Conservation (phyloP, 768 basidiomycete genomes). For the Trichaptum fuscoviolaceum region DNA sequence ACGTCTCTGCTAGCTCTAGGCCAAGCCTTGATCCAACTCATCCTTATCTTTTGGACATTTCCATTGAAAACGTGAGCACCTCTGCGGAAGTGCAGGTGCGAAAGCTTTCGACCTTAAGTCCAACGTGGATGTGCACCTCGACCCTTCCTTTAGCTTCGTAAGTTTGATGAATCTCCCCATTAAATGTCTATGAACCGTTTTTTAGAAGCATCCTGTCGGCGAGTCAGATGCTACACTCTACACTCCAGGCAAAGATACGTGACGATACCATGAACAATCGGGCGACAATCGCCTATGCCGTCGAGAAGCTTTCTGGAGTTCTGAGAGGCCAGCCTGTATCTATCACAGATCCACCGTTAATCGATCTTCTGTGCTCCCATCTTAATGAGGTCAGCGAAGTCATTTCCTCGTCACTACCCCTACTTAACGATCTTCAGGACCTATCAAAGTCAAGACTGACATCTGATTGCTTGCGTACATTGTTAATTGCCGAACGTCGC, state of each 20-base stretch:
- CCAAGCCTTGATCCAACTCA: slow-evolving; percentile 11
- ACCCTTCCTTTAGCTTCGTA: slow-evolving; percentile 36
- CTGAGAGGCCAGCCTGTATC: slow-evolving; percentile 13
- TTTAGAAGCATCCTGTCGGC: slow-evolving; percentile 40
- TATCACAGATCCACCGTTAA: slow-evolving; percentile 41
- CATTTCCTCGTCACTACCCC: not conserved
- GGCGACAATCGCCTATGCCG: slow-evolving; percentile 20
- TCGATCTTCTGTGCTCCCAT: slow-evolving; percentile 49
- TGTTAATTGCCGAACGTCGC: slow-evolving; percentile 49
- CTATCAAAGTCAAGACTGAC: not conserved
- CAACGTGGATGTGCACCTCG: slow-evolving; percentile 55
- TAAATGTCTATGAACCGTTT: slow-evolving; percentile 6
- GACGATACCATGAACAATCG: slow-evolving; percentile 35
- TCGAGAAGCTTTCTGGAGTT: slow-evolving; percentile 12
- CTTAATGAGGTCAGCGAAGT: slow-evolving; percentile 35
- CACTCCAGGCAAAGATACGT: slow-evolving; percentile 39
- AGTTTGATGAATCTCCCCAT: slow-evolving; percentile 22
- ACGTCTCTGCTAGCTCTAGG: slow-evolving; percentile 29
- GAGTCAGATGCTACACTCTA: slow-evolving; percentile 41
- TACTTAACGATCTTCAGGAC: not conserved
- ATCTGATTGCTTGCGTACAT: slow-evolving; percentile 29
- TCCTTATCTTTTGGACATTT: slow-evolving; percentile 49
- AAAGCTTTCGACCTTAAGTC: slow-evolving; percentile 62
- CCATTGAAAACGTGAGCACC: slow-evolving; percentile 47
- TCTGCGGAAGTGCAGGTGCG: slow-evolving; percentile 40